These are phyloP conservation scores for Mycosphaerella sp. DNA, from an alignment of 2,329 filamentous ascomycete genomes.

Conservation along the genomic window DNA sequence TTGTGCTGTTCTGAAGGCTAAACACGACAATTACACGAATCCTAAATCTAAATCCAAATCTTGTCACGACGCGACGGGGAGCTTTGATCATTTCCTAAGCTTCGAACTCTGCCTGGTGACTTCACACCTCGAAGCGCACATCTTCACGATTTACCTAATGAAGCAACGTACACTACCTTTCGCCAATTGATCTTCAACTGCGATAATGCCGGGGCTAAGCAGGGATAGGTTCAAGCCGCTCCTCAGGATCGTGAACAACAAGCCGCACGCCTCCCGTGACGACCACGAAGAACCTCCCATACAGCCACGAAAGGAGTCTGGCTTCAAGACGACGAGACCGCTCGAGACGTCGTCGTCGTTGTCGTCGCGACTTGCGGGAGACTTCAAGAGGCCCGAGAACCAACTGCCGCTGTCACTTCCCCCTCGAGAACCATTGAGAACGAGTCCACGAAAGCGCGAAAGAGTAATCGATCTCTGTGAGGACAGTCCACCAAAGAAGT, in stretches of 20 bases:
- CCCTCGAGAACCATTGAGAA: background rate
- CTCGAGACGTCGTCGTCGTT: background rate
- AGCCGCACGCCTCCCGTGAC: slow-evolving; percentile 33
- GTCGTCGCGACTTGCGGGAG: background rate
- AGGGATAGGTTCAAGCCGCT: slow-evolving; percentile 17
- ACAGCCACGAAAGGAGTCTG: background rate
- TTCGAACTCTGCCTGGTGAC: background rate
- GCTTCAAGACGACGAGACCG: background rate
- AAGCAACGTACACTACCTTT: background rate
- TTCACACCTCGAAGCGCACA: background rate
- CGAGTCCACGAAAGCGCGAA: background rate
- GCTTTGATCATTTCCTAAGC: background rate
- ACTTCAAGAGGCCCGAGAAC: background rate
- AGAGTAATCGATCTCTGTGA: background rate
- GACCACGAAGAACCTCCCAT: slow-evolving; percentile 32
- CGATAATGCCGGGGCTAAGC: slow-evolving; percentile 6
- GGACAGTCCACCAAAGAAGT: background rate
- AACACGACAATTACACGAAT: background rate
- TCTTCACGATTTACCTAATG: background rate
- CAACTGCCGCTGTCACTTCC: too few species aligned
- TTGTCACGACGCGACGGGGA: background rate
- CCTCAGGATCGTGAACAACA: slow-evolving; percentile 30
- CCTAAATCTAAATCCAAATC: background rate
- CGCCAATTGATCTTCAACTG: background rate
- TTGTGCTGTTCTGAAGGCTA: background rate